Percentiles rank a stretch among this genome's conserved stretches.
phyloP scores from a whole-genome alignment of 208 protist genomes.

The Leishmania turanica region DNA sequence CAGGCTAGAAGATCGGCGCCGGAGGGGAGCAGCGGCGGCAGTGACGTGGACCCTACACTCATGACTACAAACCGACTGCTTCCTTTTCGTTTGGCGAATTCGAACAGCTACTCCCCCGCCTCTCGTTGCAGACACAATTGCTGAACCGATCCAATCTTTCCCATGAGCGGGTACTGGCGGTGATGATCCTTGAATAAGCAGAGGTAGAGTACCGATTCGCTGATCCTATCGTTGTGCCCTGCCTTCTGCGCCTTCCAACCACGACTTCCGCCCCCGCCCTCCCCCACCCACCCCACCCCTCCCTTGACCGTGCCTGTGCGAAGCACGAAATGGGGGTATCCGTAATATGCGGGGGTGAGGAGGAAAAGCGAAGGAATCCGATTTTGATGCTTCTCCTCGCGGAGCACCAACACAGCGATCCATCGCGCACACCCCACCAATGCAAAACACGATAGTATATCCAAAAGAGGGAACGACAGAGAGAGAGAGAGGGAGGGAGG shows the following conservation, averaged over 20 bases:
- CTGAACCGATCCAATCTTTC: background rate
- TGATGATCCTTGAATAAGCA: background rate
- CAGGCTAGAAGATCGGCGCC: slow-evolving; percentile 4
- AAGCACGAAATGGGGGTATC: background rate
- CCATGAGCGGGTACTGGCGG: background rate
- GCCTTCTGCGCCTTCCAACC: background rate
- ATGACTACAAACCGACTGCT: background rate
- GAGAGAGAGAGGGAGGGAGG: background rate
- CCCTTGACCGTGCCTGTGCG: background rate
- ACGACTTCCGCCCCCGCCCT: no score
- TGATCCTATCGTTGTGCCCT: background rate
- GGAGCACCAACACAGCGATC: background rate
- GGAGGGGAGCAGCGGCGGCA: background rate
- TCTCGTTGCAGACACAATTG: background rate
- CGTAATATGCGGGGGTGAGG: background rate
- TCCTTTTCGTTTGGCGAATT: background rate
- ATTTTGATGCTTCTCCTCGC: background rate
- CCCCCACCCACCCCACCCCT: no score
- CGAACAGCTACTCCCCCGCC: no score
- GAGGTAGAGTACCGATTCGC: background rate
- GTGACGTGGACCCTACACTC: background rate
- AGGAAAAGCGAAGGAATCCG: background rate
- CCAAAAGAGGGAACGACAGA: background rate
- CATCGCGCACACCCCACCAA: background rate
- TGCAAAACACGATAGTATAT: background rate